Percentiles rank a stretch among this genome's conserved stretches.
Conservation (phyloP, 306 rosid species). For the Senna siamea region DNA sequence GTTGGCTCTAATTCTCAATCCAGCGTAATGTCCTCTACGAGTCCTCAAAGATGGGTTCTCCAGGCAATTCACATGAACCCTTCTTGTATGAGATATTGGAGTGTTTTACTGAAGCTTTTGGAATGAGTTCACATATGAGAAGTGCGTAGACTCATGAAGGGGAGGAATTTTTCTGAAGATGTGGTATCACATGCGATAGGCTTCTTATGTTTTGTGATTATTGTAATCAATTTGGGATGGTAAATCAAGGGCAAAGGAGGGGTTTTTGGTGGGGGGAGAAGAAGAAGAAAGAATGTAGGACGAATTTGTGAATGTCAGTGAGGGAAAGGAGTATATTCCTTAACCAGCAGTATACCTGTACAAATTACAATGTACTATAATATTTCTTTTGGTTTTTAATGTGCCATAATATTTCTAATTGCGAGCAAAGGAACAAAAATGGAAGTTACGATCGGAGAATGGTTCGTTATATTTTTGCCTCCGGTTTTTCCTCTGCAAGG, state of each 20-base stretch:
- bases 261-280: not conserved
- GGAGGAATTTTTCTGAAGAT: conserved; percentile 18
- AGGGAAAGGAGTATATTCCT: not conserved
- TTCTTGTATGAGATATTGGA: conserved; percentile 86
- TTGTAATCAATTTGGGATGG: conserved; percentile 2
- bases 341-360: not conserved
- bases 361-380: not conserved
- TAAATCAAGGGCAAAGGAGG: not conserved
- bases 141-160: conserved; percentile 1
- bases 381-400: not conserved
- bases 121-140: conserved; percentile 33
- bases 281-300: not conserved
- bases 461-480: no score
- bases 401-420: not conserved
- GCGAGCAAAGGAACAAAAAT: not conserved
- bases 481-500: no score
- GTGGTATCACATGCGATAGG: not conserved
- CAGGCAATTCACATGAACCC: conserved; percentile 85
- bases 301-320: not conserved
- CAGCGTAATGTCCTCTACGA: conserved; percentile 53
- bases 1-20: conserved; percentile 39
- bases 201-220: not conserved
- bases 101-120: conserved; percentile 55
- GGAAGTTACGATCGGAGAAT: not conserved
- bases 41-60: conserved; percentile 77